These are phyloP conservation scores for Shiraia sp. DNA, from an alignment of 2,329 filamentous ascomycete genomes.

Conservation along the genomic window DNA sequence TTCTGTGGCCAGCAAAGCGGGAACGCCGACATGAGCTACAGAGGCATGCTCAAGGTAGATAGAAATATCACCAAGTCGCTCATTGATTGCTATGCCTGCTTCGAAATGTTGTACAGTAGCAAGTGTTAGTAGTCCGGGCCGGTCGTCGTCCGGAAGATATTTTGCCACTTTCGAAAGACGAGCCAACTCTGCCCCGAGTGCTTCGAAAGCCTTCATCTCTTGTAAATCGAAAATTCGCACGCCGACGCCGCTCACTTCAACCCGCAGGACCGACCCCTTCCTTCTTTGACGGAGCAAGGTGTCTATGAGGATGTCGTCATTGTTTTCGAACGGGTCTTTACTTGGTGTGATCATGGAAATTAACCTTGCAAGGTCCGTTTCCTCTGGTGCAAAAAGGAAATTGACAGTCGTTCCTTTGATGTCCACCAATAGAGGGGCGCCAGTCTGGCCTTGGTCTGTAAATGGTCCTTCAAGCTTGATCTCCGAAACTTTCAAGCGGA, in stretches of 20 bases:
- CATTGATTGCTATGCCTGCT: constrained; percentile 65
- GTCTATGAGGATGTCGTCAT: constrained; percentile 94
- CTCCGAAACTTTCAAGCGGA: constrained; percentile 75
- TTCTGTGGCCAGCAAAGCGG: constrained; percentile 79
- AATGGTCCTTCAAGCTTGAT: constrained; percentile 76
- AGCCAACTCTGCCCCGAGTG: constrained; percentile 76
- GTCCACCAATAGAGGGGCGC: constrained; percentile 65
- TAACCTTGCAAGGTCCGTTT: constrained; percentile 79
- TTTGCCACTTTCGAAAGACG: constrained; percentile 87
- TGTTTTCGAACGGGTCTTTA: constrained; percentile 83
- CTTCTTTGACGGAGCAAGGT: constrained; percentile 83
- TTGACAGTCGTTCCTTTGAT: constrained; percentile 69
- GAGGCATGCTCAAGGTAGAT: constrained; percentile 28
- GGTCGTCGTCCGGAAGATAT: constrained; percentile 93
- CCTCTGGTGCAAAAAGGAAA: constrained; percentile 72
- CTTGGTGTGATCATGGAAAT: constrained; percentile 88
- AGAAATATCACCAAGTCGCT: constrained; percentile 67
- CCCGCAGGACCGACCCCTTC: constrained; percentile 80
- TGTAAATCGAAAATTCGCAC: constrained; percentile 65
- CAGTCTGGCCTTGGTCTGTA: constrained; percentile 55
- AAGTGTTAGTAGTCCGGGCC: constrained; percentile 82
- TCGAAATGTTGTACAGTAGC: constrained; percentile 67
- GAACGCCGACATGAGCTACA: constrained; percentile 72
- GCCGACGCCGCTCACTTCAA: constrained; percentile 68
- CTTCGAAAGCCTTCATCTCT: constrained; percentile 69